A percentile compares a stretch with the other conserved stretches of the same genome.
These are phyloP conservation scores for Fomitopsis pulvina DNA, from an alignment of 768 basidiomycete genomes.

Conservation along the genomic window DNA sequence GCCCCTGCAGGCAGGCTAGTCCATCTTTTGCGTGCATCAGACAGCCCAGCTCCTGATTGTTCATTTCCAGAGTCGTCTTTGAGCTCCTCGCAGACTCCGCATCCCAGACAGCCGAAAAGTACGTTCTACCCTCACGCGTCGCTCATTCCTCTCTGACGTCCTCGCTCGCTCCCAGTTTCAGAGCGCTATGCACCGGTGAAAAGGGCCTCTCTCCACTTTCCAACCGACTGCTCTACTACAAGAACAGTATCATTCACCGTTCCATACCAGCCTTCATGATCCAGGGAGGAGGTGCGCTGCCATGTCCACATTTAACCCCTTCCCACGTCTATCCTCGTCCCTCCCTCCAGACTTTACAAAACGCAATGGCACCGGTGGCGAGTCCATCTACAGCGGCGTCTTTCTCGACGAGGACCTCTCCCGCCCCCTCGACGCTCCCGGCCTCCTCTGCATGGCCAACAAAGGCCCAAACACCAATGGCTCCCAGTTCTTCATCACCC, in stretches of 20 bases:
- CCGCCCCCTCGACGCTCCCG: conserved; percentile 56
- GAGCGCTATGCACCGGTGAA: conserved; percentile 82
- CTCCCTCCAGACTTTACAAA: conserved; percentile 60
- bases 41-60: neutral
- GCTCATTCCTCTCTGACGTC: neutral
- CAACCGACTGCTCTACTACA: conserved; percentile 76
- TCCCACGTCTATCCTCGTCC: neutral
- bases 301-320: neutral
- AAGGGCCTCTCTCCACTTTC: conserved; percentile 60
- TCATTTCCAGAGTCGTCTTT: conserved; percentile 49
- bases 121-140: neutral
- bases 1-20: conserved; percentile 50
- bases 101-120: conserved; percentile 83
- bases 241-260: conserved; percentile 70
- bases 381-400: conserved; percentile 70
- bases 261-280: conserved; percentile 78
- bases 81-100: conserved; percentile 70
- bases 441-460: conserved; percentile 88
- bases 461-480: conserved; percentile 79
- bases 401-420: conserved; percentile 77
- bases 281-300: conserved; percentile 61
- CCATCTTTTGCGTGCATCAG: neutral
- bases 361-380: conserved; percentile 74
- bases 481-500: conserved; percentile 83
- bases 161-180: conserved; percentile 50